Base-by-base conservation (phyloP, 352 stramenopile genomes). In the Hyphochytrium catenoides region DNA sequence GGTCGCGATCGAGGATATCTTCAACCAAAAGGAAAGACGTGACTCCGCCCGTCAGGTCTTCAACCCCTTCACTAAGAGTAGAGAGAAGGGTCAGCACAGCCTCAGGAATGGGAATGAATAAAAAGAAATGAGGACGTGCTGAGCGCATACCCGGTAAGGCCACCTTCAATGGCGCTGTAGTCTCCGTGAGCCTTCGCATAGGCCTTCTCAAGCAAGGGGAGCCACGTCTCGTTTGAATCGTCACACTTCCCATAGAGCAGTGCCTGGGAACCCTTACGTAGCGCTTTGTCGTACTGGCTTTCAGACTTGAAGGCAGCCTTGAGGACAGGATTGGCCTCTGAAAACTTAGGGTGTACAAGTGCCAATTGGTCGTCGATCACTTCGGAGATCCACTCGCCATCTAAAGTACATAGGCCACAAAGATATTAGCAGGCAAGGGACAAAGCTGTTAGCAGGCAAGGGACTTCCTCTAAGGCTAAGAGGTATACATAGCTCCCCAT, bases 121-220 rank as follows among this genome's bases (percentile, higher is more conserved):
- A n/a, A n/a, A n/a, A n/a, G n/a, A n/a, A n/a, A n/a, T n/a, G n/a
- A n/a, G n/a, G n/a, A n/a, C n/a, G n/a, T n/a, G n/a, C n/a, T n/a
- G n/a, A n/a, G n/a, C n/a, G n/a, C n/a, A n/a, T n/a, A n/a, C n/a
- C 53, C 53, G 8, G 53, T 62, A 31, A 57, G 50, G 3, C 68
- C 70, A 29, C 58, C 59, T 25, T 71, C 52, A 26, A 84, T 56
- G 7, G 49, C 39, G 6, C 47, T 42, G 54, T 84, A 87, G 43
- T 58, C 59, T 17, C 72, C 69, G 36, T 65, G 63, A 26, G 57
- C 59, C 39, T 84, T 84, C 8, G 72, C 64, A 40, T 74, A 82
- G 17, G 69, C 69, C 43, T 87, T 87, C 47, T 87, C 72, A 8
- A 87, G 33, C n/a, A 84, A 46, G 29, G 64, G 55, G 9, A 72